A percentile compares a stretch with the other conserved stretches of the same genome.
Evolutionary conservation across 2,329 filamentous ascomycete genomes (phyloP).

Genomic region (Didymella segeticola): DNA sequence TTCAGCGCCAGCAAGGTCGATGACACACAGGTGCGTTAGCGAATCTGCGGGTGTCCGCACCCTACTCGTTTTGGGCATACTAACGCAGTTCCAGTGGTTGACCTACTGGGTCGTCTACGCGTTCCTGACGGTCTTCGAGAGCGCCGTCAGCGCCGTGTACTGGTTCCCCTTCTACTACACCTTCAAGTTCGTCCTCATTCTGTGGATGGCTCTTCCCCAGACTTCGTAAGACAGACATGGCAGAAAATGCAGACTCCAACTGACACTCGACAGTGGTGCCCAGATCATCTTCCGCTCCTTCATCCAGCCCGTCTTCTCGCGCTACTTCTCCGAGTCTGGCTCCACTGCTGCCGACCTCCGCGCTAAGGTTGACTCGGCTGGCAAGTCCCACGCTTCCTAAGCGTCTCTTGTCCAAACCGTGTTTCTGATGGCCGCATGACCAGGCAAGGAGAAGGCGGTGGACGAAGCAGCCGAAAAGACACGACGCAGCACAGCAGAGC

Average conservation of each 20-base stretch:
- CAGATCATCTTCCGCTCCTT: constrained; percentile 97
- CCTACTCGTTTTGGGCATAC: constrained; percentile 25
- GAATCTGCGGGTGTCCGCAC: constrained; percentile 11
- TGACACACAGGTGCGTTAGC: constrained; percentile 75
- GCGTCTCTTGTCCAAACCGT: constrained; percentile 18
- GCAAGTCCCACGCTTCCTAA: constrained; percentile 43
- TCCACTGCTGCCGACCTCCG: constrained; percentile 87
- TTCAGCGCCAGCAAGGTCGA: constrained; percentile 75
- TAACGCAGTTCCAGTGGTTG: constrained; percentile 65
- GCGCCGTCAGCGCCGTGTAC: constrained; percentile 83
- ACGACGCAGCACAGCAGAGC: constrained; percentile 1
- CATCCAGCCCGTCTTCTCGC: constrained; percentile 87
- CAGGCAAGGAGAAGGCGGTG: constrained; percentile 20
- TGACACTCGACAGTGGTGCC: constrained; percentile 71
- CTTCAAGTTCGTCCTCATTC: constrained; percentile 97
- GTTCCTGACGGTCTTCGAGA: constrained; percentile 84
- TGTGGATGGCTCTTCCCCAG: constrained; percentile 96
- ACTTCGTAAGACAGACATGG: constrained; percentile 72
- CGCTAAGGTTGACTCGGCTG: constrained; percentile 79
- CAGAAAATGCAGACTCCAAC: constrained; percentile 24
- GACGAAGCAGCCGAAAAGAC: background rate
- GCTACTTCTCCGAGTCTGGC: constrained; percentile 78
- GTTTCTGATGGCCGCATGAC: constrained; percentile 41
- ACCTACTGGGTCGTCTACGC: constrained; percentile 89
- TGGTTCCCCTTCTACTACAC: constrained; percentile 99